Conservation (phyloP, 2,329 filamentous ascomycete genomes). For the Elsinoe necatrix region DNA sequence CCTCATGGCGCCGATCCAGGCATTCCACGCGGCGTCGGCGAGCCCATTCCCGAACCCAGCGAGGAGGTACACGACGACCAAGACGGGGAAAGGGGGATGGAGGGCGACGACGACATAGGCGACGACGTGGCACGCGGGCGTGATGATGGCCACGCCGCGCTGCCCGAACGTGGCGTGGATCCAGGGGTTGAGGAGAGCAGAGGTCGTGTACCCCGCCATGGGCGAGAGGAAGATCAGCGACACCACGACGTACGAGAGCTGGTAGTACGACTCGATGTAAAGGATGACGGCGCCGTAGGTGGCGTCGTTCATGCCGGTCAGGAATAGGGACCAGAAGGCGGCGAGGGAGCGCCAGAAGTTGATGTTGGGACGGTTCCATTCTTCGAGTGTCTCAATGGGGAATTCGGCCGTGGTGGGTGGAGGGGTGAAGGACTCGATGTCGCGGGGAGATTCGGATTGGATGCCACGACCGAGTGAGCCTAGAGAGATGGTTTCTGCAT, state of each 20-base stretch:
- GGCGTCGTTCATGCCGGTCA: conserved; percentile 63
- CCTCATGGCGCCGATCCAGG: conserved; percentile 59
- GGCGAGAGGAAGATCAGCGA: conserved; percentile 60
- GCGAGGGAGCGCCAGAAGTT: conserved; percentile 53
- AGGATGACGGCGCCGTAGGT: conserved; percentile 49
- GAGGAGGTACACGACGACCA: conserved; percentile 54
- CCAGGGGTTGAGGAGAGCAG: conserved; percentile 55
- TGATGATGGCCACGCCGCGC: conserved; percentile 57
- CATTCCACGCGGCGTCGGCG: conserved; percentile 49
- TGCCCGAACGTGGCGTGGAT: conserved; percentile 60
- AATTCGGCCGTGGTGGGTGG: neutral
- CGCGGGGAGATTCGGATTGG: neutral
- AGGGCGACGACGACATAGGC: conserved; percentile 54
- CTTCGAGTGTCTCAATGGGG: conserved; percentile 35
- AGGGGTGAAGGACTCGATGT: neutral
- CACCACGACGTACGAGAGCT: conserved; percentile 53
- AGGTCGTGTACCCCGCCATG: conserved; percentile 55
- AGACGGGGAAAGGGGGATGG: conserved; percentile 57
- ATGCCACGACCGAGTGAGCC: neutral
- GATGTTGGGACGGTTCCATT: conserved; percentile 55
- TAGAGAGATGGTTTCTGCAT: conserved; percentile 7
- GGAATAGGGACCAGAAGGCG: conserved; percentile 53
- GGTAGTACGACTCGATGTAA: conserved; percentile 51
- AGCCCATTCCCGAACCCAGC: conserved; percentile 61
- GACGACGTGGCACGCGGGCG: conserved; percentile 50